Evolutionary conservation across 495 filamentous ascomycete genomes (phyloP).

Genomic region (Cercophora sp.): DNA sequence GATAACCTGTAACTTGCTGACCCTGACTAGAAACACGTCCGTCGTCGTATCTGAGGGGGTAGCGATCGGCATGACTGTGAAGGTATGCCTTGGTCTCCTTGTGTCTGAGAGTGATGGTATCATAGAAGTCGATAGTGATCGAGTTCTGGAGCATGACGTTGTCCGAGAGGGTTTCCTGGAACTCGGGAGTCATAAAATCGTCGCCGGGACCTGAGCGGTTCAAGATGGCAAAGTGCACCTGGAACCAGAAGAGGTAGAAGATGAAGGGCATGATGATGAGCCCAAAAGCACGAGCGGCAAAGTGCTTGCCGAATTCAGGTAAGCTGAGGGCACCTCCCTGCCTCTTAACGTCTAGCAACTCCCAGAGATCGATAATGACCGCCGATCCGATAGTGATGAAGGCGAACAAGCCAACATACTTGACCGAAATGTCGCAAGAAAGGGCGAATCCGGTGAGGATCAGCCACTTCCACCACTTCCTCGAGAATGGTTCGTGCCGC

Average conservation of each 20-base stretch:
- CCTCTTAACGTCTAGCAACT: slow-evolving; percentile 82
- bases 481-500: slow-evolving; percentile 78
- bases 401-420: slow-evolving; percentile 95
- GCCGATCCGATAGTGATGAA: slow-evolving; percentile 96
- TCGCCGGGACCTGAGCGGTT: slow-evolving; percentile 88
- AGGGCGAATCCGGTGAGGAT: slow-evolving; percentile 88
- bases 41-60: slow-evolving; percentile 94
- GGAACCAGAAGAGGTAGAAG: slow-evolving; percentile 99
- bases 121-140: slow-evolving; percentile 82
- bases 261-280: slow-evolving; percentile 90
- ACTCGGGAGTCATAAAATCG: slow-evolving; percentile 97
- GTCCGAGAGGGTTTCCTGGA: slow-evolving; percentile 93
- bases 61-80: slow-evolving; percentile 85
- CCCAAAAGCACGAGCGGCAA: slow-evolving; percentile 75
- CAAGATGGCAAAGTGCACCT: slow-evolving; percentile 93
- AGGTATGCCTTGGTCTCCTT: slow-evolving; percentile 97
- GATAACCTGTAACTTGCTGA: slow-evolving; percentile 97
- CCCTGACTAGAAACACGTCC: slow-evolving; percentile 95
- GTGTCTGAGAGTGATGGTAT: slow-evolving; percentile 81
- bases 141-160: slow-evolving; percentile 87
- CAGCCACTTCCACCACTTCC: slow-evolving; percentile 99
- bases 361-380: slow-evolving; percentile 92
- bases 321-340: slow-evolving; percentile 72
- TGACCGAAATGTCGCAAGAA: slow-evolving; percentile 97
- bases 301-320: slow-evolving; percentile 80